These are phyloP conservation scores for Cynara cardunculus DNA, from an alignment of 129 eudicot species.

Conservation along the genomic window DNA sequence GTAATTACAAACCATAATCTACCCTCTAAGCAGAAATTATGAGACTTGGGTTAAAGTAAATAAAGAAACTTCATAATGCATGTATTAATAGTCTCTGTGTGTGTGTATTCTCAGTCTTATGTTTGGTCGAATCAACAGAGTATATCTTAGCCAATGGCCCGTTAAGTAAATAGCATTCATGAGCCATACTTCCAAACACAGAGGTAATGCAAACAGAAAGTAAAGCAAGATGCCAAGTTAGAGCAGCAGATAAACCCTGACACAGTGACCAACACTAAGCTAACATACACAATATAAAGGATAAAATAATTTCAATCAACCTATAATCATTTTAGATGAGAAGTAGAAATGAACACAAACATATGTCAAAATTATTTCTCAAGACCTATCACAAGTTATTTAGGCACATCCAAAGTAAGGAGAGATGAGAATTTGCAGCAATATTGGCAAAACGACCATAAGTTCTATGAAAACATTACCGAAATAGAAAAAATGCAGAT, in stretches of 20 bases:
- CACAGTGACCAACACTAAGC: not conserved
- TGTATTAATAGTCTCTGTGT: not conserved
- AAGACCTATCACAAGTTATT: not conserved
- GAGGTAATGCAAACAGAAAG: not conserved
- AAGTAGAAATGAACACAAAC: not conserved
- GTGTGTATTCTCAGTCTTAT: not conserved
- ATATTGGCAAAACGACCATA: not conserved
- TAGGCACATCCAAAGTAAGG: not conserved
- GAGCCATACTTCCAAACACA: not conserved
- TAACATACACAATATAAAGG: not conserved
- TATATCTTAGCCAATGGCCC: not conserved
- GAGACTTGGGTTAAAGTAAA: not conserved
- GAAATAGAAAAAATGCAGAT: not conserved
- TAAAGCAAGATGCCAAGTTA: not conserved
- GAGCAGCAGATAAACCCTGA: not conserved
- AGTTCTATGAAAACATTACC: not conserved
- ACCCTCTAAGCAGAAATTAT: not conserved
- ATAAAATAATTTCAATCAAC: not conserved
- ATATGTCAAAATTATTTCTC: not conserved
- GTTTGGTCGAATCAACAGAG: not conserved
- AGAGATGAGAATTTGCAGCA: not conserved
- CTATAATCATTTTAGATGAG: not conserved
- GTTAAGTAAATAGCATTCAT: not conserved
- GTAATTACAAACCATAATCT: not conserved
- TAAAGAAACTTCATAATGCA: not conserved